phyloP scores from a whole-genome alignment of 352 stramenopile genomes.

The Achlya hypogyna region DNA sequence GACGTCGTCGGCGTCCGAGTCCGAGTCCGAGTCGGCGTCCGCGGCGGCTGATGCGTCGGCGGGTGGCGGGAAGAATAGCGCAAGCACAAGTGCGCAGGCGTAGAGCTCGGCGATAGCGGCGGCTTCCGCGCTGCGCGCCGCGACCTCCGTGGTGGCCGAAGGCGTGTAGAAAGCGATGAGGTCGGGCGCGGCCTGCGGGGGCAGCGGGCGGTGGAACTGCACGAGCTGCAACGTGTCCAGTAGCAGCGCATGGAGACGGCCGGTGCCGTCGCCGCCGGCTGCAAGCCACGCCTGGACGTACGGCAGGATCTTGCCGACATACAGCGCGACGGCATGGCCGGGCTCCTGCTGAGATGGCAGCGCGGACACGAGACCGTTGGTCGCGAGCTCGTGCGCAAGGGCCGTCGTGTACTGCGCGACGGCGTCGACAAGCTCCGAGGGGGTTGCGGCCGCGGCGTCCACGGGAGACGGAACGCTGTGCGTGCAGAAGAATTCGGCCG shows the following conservation, averaged over 20 bases:
- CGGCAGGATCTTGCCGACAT: conserved; percentile 1
- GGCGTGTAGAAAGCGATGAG: conserved; percentile 8
- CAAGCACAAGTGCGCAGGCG: background rate
- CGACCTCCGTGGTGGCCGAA: background rate
- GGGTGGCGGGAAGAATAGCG: background rate
- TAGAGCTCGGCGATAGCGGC: conserved; percentile 12
- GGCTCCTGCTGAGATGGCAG: conserved; percentile 1
- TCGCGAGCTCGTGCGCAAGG: conserved; percentile 6
- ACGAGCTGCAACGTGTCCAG: background rate
- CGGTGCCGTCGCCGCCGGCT: background rate
- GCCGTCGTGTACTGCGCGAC: background rate
- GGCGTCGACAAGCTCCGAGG: background rate
- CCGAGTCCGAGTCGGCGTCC: background rate
- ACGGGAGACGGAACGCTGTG: background rate
- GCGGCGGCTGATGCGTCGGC: background rate
- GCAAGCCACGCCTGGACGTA: background rate
- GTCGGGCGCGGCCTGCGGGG: background rate
- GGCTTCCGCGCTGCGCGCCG: background rate
- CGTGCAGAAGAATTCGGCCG: conserved; percentile 8
- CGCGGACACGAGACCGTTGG: conserved; percentile 12
- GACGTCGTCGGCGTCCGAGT: background rate
- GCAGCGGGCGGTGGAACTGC: background rate
- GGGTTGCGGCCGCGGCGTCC: background rate
- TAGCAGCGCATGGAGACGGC: conserved; percentile 1
- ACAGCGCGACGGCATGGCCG: background rate